These are phyloP conservation scores for Auxenochlorella pyrenoidosa DNA, from an alignment of 139 green algal species.

Conservation along the genomic window DNA sequence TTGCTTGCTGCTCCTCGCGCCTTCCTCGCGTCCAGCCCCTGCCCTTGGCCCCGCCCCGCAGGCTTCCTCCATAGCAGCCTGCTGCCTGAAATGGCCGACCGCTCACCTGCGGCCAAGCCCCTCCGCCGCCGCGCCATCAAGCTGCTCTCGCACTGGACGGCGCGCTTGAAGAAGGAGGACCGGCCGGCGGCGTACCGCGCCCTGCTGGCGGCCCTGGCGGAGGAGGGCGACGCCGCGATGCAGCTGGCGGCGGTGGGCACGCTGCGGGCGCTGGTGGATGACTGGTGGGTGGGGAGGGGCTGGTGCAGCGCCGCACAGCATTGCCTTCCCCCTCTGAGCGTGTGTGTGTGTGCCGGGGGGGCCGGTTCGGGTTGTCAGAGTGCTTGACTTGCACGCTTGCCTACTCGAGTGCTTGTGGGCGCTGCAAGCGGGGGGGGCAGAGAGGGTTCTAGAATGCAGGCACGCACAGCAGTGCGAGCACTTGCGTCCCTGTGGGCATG, in stretches of 20 bases:
- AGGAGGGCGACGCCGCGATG: constrained; percentile 55
- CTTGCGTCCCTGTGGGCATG: too few relatives aligned
- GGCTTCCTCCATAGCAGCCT: constrained; percentile 39
- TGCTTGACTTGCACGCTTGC: too few relatives aligned
- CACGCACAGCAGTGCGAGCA: too few relatives aligned
- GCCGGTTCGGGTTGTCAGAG: too few relatives aligned
- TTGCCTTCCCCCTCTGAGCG: too few relatives aligned
- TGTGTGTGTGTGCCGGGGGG: too few relatives aligned
- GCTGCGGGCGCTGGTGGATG: constrained; percentile 78
- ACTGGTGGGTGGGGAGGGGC: constrained; percentile 55
- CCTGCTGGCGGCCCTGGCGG: constrained; percentile 55
- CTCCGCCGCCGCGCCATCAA: constrained; percentile 64
- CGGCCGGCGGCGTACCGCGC: constrained; percentile 64
- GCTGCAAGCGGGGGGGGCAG: too few relatives aligned
- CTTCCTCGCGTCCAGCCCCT: not conserved
- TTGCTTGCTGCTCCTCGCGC: not conserved
- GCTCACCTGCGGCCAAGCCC: constrained; percentile 28
- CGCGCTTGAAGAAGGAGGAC: constrained; percentile 50
- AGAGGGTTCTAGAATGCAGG: too few relatives aligned
- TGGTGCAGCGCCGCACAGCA: too few relatives aligned
- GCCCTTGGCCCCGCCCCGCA: not conserved
- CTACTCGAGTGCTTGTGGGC: too few relatives aligned
- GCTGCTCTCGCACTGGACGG: constrained; percentile 68
- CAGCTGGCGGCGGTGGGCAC: constrained; percentile 69
- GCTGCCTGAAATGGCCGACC: constrained; percentile 60